A percentile compares a stretch with the other conserved stretches of the same genome.
phyloP scores from a whole-genome alignment of 1,284 basidiomycete genomes.

The Sanghuangporus sanghuang region DNA sequence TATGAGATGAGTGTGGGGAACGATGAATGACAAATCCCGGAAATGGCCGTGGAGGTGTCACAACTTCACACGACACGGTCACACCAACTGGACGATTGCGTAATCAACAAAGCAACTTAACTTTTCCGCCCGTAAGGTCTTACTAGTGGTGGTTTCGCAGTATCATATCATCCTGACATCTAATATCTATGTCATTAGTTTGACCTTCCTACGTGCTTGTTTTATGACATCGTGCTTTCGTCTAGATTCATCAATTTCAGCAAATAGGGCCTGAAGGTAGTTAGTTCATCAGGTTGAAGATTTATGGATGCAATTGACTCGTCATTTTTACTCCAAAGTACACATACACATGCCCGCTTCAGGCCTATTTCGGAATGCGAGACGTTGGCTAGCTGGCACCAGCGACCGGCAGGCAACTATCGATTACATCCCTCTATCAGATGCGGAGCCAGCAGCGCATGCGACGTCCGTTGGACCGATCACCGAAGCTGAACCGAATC shows the following conservation, averaged over 20 bases:
- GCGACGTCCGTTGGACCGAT: background rate
- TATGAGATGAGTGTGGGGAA: background rate
- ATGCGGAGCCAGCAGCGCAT: background rate
- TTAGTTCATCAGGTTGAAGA: too few species aligned
- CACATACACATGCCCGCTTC: background rate
- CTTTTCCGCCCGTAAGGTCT: background rate
- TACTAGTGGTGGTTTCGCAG: too few species aligned
- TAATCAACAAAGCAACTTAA: background rate
- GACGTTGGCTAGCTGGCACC: background rate
- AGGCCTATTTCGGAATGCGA: background rate
- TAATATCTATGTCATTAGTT: background rate
- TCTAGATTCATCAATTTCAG: background rate
- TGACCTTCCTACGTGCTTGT: background rate
- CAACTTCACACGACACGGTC: background rate
- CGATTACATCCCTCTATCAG: constrained; percentile 10
- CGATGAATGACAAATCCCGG: background rate
- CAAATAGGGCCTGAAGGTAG: background rate
- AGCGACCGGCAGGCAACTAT: background rate
- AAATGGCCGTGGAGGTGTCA: background rate
- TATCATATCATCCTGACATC: background rate
- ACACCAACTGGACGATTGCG: background rate
- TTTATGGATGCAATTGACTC: background rate
- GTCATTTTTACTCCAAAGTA: background rate
- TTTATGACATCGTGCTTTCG: background rate
- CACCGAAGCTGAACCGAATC: background rate